Base-by-base conservation (phyloP, 257 asterid species). In the Solanum neorickii region DNA sequence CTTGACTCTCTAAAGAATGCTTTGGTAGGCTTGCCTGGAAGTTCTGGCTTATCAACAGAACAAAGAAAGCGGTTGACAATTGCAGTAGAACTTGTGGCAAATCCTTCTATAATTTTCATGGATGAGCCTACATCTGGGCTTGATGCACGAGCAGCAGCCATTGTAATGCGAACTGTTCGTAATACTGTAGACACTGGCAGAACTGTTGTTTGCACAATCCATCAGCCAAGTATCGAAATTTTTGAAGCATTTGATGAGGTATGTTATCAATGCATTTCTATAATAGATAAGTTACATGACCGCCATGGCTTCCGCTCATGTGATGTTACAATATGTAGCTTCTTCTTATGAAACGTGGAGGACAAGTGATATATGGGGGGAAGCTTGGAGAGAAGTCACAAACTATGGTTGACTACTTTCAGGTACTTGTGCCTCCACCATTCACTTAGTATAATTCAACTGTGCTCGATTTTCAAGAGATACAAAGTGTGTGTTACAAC, bases 181-280 rank as follows among this genome's bases (percentile, higher is more conserved):
- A 96, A 96, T 90, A 96, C 99, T 16, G 99, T 96, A 66, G 96
- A 96, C 89, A 96, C 98, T 11, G 98, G 99, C 87, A 93, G 98
- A 90, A 96, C 99, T 12, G 99, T 96, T 6, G 99, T 96, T 37
- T 96, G 99, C 94, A 96, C 99, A 42, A 96, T 96, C 42, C 99
- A 96, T 89, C 99, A 96, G 90, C 99, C 99, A 52, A 95, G 99
- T 86, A 94, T 95, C 37, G 98, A 96, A 86, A 95, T 94, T 89
- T 96, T 96, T 87, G 99, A 95, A 94, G 97, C 99, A 73, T 96
- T 96, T 31, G 99, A 96, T 88, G 98, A 96, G 98, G 99, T 96
- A 86, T 23, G 90, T 86, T 15, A 56, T 73, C 87, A 68, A 25
- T 25, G 13, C 13, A 68, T 49, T 65, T 44, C 27, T 72, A 23